A percentile compares a stretch with the other conserved stretches of the same genome.
phyloP scores from a whole-genome alignment of 2,329 filamentous ascomycete genomes.

The Ceratocystis destructans region DNA sequence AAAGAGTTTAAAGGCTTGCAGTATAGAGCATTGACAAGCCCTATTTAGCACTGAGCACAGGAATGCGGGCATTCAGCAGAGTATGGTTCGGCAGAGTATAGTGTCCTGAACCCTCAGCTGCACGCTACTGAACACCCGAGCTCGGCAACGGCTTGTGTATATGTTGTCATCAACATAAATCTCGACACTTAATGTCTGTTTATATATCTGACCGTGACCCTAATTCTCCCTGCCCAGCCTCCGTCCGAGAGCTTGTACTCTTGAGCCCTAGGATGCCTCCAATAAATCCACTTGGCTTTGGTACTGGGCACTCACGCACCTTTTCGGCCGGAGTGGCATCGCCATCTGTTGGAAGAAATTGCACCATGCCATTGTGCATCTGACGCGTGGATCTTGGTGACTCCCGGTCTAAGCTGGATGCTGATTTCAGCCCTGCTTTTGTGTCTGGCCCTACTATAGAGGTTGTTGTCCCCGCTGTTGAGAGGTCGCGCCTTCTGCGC shows the following conservation, averaged over 20 bases:
- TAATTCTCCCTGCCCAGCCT: conserved; percentile 19
- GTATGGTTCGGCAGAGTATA: not conserved
- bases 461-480: conserved; percentile 28
- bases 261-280: conserved; percentile 63
- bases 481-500: conserved; percentile 28
- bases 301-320: conserved; percentile 71
- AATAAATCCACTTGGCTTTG: conserved; percentile 70
- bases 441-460: conserved; percentile 31
- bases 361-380: conserved; percentile 35
- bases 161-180: not conserved
- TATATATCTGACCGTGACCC: conserved; percentile 5
- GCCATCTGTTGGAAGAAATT: conserved; percentile 33
- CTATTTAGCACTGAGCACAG: too few relatives aligned
- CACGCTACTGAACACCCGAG: not conserved
- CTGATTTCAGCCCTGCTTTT: conserved; percentile 20
- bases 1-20: not conserved
- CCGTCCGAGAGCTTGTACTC: conserved; percentile 22
- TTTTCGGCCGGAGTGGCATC: conserved; percentile 25
- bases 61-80: not conserved
- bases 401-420: not conserved
- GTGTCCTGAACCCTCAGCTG: not conserved
- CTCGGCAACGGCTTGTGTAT: not conserved
- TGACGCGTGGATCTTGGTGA: conserved; percentile 23
- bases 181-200: not conserved
- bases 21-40: too few relatives aligned